Base-by-base conservation (phyloP, 2,329 filamentous ascomycete genomes). In the Beauveria sp. region DNA sequence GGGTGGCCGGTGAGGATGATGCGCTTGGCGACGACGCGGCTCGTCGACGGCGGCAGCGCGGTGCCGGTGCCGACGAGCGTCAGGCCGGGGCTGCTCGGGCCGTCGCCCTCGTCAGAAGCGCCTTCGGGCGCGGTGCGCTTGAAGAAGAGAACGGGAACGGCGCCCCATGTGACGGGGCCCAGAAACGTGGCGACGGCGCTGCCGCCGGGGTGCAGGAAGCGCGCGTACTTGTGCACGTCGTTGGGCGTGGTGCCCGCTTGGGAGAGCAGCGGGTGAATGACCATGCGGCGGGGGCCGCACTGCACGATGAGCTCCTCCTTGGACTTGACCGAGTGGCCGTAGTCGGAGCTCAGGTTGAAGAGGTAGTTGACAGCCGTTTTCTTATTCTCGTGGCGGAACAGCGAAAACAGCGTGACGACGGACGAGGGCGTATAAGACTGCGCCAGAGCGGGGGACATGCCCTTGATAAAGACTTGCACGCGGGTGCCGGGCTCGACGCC, bases 201-300 rank as follows among this genome's bases (percentile, higher is more conserved):
- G 67, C 91, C 88, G 4, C 95, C 95, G 0, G 95, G 93, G 73
- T 98, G 92, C 6, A 98, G 78, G 77, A 86, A 99, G 34, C 93
- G 88, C 74, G 91, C 90, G 75, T 92, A 98, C 74, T 99, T 99
- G 82, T 98, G 93, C 16, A 99, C 93, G 71, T 99, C 89, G 77
- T 98, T 98, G 53, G 91, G 90, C 0, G 93, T 97, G 70, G 88
- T 91, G 61, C 93, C 93, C n/a, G 85, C 81, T 70, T 90, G 86
- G 0, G 93, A 97, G 79, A 93, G 97, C 51, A 98, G 80, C 12
- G 95, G 95, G 70, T 95, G 93, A 76, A 97, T 86, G 63, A 93
- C 78, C 70, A 97, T 87, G 56, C 95, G 86, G 57, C 95, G 88
- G 12, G 93, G 87, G 24, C 95, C 95, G 71, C 90, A 96, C 75